Evolutionary conservation across 2,329 filamentous ascomycete genomes (phyloP).

Genomic region (Xylariaceae sp.): DNA sequence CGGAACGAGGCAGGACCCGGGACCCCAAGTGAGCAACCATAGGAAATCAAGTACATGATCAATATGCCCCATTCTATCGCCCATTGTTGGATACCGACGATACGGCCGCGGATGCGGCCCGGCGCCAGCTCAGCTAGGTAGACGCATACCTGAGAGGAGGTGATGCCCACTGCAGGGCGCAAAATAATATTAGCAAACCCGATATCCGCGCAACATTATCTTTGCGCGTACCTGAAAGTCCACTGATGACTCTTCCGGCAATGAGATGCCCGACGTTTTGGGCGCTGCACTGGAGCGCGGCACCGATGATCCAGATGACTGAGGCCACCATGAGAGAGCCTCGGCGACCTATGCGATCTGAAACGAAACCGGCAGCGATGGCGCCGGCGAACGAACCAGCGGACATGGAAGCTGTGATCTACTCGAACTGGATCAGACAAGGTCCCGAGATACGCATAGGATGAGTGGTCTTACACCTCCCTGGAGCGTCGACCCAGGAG

Average conservation of each 20-base stretch:
- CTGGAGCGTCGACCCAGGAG: conserved; percentile 38
- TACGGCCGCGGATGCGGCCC: conserved; percentile 50
- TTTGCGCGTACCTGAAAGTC: conserved; percentile 30
- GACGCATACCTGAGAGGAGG: conserved; percentile 59
- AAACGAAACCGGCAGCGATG: conserved; percentile 38
- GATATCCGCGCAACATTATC: no score
- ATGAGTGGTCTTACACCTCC: conserved; percentile 27
- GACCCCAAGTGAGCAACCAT: conserved; percentile 56
- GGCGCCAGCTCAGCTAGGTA: conserved; percentile 64
- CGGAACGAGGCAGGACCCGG: conserved; percentile 52
- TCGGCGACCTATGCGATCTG: conserved; percentile 39
- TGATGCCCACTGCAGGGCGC: conserved; percentile 51
- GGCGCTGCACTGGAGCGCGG: conserved; percentile 51
- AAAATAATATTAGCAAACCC: background rate
- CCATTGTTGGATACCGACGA: conserved; percentile 69
- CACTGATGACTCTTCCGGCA: conserved; percentile 53
- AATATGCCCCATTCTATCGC: conserved; percentile 63
- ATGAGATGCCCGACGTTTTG: conserved; percentile 51
- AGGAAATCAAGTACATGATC: conserved; percentile 35
- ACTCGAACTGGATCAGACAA: no score
- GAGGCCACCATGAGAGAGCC: conserved; percentile 36
- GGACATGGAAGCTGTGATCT: conserved; percentile 43
- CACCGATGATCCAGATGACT: conserved; percentile 49
- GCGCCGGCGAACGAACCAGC: conserved; percentile 45
- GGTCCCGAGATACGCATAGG: no score